Evolutionary conservation across 1,284 basidiomycete genomes (phyloP), one percentile per base, ranked within the genome.

Genomic region (Leccinum angustisporum): DNA sequence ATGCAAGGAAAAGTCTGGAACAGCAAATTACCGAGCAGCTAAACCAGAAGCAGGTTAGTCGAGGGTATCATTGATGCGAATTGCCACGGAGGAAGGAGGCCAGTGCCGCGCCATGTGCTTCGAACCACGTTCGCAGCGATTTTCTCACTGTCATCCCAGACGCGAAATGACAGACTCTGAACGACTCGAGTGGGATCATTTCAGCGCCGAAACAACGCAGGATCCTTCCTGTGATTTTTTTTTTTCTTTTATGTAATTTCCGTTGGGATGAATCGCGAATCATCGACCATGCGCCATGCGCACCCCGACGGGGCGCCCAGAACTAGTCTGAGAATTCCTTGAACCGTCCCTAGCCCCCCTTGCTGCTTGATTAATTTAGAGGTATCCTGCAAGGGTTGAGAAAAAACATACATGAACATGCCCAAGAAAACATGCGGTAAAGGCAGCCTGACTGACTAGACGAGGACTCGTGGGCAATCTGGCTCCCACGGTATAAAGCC

Each of bases 121-220:
- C 38, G 21, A 57, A 16, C 34, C 27, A 36, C 25, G 34, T 16
- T n/a, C 21, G 25, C 40, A 27, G 34, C 1, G 16, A 50, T 30
- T n/a, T 38, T 43, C 40, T 64, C 33, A 34, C 46, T 48, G 46
- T 48, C 18, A 48, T 48, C 18, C 46, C 18, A 54, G 56, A 27
- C 14, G 13, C n/a, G 30, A 13, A 11, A 33, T 59, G 43, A 31
- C 21, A 34, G 16, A 30, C 10, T 58, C 36, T 36, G 56, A 66
- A n/a, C 27, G 25, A 51, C 16, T 33, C 18, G 11, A 21, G 43
- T 46, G 16, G 54, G 43, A 27, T 57, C 56, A 38, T 31, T 50
- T 46, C 43, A 52, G 67, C 31, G n/a, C 30, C 51, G 65, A 54
- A 56, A 57, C 65, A 56, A 43, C 53, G 27, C 58, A 57, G 27